Conservation (phyloP, 2,329 filamentous ascomycete species). For the Periconia digitata region DNA sequence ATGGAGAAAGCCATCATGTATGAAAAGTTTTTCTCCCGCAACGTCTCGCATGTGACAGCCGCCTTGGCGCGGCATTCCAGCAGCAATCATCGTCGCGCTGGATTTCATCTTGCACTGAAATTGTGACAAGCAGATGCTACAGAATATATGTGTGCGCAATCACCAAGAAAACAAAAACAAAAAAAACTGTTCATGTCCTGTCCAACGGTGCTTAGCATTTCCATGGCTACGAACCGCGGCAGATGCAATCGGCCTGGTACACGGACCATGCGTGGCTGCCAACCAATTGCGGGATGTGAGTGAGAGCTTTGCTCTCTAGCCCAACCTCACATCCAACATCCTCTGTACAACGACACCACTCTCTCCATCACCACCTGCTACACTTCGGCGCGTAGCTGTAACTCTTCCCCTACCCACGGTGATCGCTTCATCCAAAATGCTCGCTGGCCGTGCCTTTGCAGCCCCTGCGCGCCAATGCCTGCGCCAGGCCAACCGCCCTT, state of each 20-base stretch:
- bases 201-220: too few relatives aligned
- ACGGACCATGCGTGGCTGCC: conserved; percentile 15
- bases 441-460: conserved; percentile 77
- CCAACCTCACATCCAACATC: conserved; percentile 15
- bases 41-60: conserved; percentile 4
- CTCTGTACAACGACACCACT: conserved; percentile 19
- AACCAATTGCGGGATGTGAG: conserved; percentile 16
- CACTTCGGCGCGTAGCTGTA: conserved; percentile 35
- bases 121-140: neutral
- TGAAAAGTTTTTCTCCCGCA: neutral
- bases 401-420: conserved; percentile 23
- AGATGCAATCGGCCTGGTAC: neutral
- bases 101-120: too few relatives aligned
- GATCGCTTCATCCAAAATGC: conserved; percentile 61
- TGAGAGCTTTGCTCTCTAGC: conserved; percentile 31
- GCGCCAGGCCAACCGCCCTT: conserved; percentile 60
- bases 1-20: too few relatives aligned
- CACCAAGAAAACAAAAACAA: too few relatives aligned
- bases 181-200: too few relatives aligned
- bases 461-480: conserved; percentile 78
- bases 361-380: conserved; percentile 26
- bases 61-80: conserved; percentile 4
- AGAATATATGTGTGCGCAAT: too few relatives aligned
- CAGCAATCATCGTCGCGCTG: too few relatives aligned
- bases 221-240: neutral